A percentile compares a stretch with the other conserved stretches of the same genome.
Conservation (phyloP, 306 rosid genomes). For the Malus sieversii region DNA sequence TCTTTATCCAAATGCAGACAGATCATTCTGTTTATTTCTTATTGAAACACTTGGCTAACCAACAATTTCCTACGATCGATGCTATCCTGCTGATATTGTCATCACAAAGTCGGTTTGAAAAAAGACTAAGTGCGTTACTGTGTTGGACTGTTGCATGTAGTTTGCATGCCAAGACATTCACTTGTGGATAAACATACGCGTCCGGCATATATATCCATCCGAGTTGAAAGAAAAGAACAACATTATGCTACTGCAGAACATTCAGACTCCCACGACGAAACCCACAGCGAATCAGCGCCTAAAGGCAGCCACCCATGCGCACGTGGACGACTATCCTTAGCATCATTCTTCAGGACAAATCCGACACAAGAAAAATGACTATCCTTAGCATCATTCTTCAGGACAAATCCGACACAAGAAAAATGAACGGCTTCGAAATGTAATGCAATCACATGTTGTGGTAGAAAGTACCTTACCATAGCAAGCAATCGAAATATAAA, state of each 20-base stretch:
- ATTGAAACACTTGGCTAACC: neutral
- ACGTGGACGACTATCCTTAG: neutral
- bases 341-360: neutral
- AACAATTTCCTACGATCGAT: neutral
- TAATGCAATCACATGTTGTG: neutral
- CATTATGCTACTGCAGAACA: neutral
- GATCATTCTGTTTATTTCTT: no score
- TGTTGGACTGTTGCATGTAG: neutral
- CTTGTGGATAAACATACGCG: neutral
- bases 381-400: neutral
- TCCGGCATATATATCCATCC: neutral
- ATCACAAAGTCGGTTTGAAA: neutral
- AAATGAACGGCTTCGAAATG: neutral
- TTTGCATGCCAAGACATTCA: neutral
- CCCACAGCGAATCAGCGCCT: neutral
- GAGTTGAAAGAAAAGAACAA: neutral
- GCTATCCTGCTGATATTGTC: neutral
- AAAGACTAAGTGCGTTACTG: neutral
- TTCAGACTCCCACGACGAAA: neutral
- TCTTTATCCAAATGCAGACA: no score
- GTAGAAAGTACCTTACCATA: neutral
- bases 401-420: neutral
- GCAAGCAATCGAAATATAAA: neutral
- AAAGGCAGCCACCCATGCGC: neutral
- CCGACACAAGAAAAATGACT: neutral